These are phyloP conservation scores for Hortaea sp. DNA, from an alignment of 2,329 filamentous ascomycete species.

Conservation along the genomic window DNA sequence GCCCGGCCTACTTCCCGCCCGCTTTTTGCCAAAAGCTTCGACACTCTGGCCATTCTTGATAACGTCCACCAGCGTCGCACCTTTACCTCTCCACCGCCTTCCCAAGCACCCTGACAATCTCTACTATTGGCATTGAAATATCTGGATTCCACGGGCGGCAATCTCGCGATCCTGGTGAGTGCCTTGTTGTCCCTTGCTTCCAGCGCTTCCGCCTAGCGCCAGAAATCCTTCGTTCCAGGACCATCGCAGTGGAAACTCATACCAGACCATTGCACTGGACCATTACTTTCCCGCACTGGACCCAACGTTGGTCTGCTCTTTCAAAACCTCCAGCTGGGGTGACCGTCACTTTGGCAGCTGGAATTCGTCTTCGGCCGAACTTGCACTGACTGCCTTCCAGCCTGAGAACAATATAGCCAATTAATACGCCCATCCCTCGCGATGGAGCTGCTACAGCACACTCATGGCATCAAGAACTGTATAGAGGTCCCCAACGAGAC, in stretches of 20 bases:
- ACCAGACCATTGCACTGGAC: neutral
- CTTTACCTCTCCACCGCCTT: too few species aligned
- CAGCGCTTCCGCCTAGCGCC: neutral
- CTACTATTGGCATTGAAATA: too few species aligned
- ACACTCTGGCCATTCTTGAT: too few species aligned
- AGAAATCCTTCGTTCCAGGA: neutral
- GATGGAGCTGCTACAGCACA: neutral
- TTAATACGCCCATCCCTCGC: neutral
- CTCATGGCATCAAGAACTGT: slow-evolving; percentile 4
- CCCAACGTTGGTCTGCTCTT: neutral
- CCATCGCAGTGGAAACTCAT: neutral
- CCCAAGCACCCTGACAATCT: too few species aligned
- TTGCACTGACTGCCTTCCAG: neutral
- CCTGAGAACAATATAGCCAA: neutral
- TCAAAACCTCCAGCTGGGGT: neutral
- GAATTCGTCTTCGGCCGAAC: neutral
- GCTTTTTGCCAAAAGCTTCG: too few species aligned
- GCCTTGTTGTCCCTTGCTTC: neutral
- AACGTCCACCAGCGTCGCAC: too few species aligned
- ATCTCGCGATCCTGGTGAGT: neutral
- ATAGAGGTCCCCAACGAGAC: slow-evolving; percentile 50
- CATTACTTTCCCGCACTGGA: neutral
- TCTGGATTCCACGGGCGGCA: too few species aligned
- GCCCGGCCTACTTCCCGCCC: too few species aligned
- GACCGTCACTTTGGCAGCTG: neutral